Evolutionary conservation across 1,284 basidiomycete genomes (phyloP).

Genomic region (Kwoniella shivajii): DNA sequence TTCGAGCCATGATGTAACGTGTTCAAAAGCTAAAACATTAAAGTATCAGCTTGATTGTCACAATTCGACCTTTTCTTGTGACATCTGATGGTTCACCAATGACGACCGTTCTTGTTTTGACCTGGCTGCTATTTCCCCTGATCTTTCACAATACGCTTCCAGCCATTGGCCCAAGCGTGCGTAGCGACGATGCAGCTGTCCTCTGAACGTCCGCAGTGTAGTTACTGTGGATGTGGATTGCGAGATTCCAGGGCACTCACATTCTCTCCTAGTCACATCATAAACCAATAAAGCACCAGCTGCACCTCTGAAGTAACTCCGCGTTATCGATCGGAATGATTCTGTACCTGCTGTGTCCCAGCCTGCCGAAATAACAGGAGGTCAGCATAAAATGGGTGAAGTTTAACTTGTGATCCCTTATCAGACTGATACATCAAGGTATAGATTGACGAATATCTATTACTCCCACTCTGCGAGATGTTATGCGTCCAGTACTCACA

Average conservation of each 20-base stretch:
- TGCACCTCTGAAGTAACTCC: constrained; percentile 93
- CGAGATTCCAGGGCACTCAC: constrained; percentile 30
- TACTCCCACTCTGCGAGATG: too few species aligned
- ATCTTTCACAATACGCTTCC: too few species aligned
- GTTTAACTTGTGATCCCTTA: too few species aligned
- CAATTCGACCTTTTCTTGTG: neutral
- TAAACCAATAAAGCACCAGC: constrained; percentile 91
- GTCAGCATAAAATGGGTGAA: neutral
- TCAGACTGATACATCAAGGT: too few species aligned
- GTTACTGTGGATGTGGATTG: too few species aligned
- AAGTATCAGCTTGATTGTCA: neutral
- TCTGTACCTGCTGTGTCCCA: constrained; percentile 54
- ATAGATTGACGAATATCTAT: neutral
- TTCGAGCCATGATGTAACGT: constrained; percentile 47
- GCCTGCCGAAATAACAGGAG: constrained; percentile 21
- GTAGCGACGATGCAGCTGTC: too few species aligned
- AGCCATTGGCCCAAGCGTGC: too few species aligned
- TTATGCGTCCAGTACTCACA: constrained; percentile 38
- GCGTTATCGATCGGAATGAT: constrained; percentile 67
- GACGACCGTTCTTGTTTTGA: too few species aligned
- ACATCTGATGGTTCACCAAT: neutral
- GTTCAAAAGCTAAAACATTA: constrained; percentile 42
- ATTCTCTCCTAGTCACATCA: constrained; percentile 78
- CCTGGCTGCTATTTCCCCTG: too few species aligned
- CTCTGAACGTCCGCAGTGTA: too few species aligned